Evolutionary conservation across 345 rosid genomes (phyloP).

Genomic region (Eucalyptus urophylla): DNA sequence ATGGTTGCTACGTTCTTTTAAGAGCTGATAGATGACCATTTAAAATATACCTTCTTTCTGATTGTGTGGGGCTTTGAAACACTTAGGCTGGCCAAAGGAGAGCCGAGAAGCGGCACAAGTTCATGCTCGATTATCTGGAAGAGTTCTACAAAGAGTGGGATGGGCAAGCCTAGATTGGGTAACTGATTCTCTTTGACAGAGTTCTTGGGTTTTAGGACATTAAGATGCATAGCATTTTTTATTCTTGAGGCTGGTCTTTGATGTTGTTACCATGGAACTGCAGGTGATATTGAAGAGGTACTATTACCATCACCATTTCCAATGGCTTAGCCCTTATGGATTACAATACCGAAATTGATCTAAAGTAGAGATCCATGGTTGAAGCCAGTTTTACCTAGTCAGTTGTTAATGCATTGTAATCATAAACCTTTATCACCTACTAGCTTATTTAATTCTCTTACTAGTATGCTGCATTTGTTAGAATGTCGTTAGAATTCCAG

Average conservation of each 20-base stretch:
- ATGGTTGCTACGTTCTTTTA: not conserved
- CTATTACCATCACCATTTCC: not conserved
- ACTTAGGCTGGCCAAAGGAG: slow-evolving; percentile 62
- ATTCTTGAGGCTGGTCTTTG: not conserved
- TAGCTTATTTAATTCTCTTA: too few relatives aligned
- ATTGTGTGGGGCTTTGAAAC: not conserved
- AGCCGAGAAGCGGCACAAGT: slow-evolving; percentile 70
- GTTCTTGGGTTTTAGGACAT: not conserved
- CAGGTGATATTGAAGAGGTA: not conserved
- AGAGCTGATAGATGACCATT: not conserved
- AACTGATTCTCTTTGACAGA: not conserved
- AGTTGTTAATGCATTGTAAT: too few relatives aligned
- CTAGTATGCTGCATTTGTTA: too few relatives aligned
- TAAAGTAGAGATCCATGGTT: not conserved
- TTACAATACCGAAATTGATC: not conserved
- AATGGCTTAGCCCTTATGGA: not conserved
- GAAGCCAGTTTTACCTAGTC: too few relatives aligned
- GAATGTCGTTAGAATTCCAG: not conserved
- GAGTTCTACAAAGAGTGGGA: slow-evolving; percentile 78
- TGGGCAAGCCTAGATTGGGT: slow-evolving; percentile 30
- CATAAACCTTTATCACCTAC: too few relatives aligned
- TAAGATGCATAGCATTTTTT: not conserved
- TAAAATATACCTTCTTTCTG: not conserved
- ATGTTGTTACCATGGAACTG: not conserved
- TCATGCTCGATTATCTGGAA: slow-evolving; percentile 57